phyloP scores from a whole-genome alignment of 2,329 filamentous ascomycete genomes.

The Botrytis aclada region DNA sequence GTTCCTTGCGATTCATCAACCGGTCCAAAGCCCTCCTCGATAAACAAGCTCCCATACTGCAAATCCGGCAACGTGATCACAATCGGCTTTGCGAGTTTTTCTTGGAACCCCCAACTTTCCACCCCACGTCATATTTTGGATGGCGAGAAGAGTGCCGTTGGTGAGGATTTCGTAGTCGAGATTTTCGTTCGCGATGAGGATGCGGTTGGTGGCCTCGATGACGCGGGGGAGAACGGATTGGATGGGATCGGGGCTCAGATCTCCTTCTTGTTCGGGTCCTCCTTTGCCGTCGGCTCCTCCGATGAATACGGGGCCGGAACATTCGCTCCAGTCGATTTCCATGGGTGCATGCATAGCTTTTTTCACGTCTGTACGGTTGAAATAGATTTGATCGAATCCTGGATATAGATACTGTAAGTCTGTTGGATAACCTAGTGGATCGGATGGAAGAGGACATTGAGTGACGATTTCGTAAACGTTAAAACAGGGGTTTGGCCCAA shows the following conservation, averaged over 20 bases:
- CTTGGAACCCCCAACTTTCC: constrained; percentile 47
- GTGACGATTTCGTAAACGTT: constrained; percentile 48
- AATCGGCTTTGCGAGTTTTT: constrained; percentile 37
- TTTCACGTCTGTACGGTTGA: constrained; percentile 52
- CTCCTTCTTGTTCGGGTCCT: constrained; percentile 32
- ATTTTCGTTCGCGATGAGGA: constrained; percentile 48
- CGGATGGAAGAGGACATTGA: constrained; percentile 44
- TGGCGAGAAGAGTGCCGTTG: constrained; percentile 50
- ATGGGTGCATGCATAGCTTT: constrained; percentile 46
- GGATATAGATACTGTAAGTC: constrained; percentile 40
- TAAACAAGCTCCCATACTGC: neutral
- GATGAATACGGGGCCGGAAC: constrained; percentile 44
- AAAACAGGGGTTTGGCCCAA: constrained; percentile 47
- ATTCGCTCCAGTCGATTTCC: constrained; percentile 43
- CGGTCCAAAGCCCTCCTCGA: constrained; percentile 37
- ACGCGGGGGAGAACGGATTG: constrained; percentile 45
- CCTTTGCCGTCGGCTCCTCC: constrained; percentile 27
- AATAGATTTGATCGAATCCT: constrained; percentile 44
- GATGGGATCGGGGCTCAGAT: constrained; percentile 41
- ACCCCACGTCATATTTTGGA: constrained; percentile 55
- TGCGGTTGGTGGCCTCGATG: constrained; percentile 51
- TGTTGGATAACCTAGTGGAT: constrained; percentile 39
- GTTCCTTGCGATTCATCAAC: constrained; percentile 51
- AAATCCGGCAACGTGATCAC: neutral
- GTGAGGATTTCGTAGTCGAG: constrained; percentile 49